Percentiles rank a stretch among this genome's conserved stretches.
These are phyloP conservation scores for Rhodotorula sp. DNA, from an alignment of 1,284 basidiomycete species.

Conservation along the genomic window DNA sequence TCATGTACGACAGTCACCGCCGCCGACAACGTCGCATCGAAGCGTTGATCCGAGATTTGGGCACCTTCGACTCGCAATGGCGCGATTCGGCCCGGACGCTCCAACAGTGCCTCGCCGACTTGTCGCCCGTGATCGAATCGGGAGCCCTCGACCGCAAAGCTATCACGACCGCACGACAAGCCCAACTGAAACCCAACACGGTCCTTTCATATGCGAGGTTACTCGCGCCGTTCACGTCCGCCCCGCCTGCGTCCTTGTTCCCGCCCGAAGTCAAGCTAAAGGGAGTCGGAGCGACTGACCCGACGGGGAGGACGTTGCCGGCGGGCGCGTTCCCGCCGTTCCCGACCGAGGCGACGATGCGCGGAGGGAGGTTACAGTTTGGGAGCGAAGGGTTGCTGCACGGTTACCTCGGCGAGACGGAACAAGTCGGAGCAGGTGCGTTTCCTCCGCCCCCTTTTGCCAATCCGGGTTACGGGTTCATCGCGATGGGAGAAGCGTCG, in stretches of 20 bases:
- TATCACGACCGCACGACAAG: conserved; percentile 6
- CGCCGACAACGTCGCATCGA: conserved; percentile 17
- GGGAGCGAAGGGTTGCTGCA: conserved; percentile 23
- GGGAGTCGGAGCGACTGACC: conserved; percentile 29
- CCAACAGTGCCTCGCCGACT: background rate
- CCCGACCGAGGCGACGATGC: conserved; percentile 45
- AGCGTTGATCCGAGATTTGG: conserved; percentile 8
- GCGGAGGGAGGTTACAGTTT: conserved; percentile 43
- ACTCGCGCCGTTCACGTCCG: conserved; percentile 45
- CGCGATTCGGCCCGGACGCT: conserved; percentile 9
- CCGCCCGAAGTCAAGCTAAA: conserved; percentile 23
- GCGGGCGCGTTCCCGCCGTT: conserved; percentile 44
- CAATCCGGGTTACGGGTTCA: background rate
- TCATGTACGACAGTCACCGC: conserved; percentile 28
- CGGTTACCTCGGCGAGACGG: conserved; percentile 39
- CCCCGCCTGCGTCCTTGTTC: conserved; percentile 39
- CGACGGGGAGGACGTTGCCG: conserved; percentile 38
- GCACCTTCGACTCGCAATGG: conserved; percentile 4
- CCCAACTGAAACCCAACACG: background rate
- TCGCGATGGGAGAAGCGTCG: background rate
- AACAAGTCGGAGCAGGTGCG: conserved; percentile 40
- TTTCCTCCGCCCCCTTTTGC: background rate
- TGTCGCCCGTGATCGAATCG: conserved; percentile 25
- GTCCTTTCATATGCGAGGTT: conserved; percentile 43
- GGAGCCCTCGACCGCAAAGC: conserved; percentile 22